Evolutionary conservation across 768 basidiomycete species (phyloP).

Genomic region (Amanita exitialis): DNA sequence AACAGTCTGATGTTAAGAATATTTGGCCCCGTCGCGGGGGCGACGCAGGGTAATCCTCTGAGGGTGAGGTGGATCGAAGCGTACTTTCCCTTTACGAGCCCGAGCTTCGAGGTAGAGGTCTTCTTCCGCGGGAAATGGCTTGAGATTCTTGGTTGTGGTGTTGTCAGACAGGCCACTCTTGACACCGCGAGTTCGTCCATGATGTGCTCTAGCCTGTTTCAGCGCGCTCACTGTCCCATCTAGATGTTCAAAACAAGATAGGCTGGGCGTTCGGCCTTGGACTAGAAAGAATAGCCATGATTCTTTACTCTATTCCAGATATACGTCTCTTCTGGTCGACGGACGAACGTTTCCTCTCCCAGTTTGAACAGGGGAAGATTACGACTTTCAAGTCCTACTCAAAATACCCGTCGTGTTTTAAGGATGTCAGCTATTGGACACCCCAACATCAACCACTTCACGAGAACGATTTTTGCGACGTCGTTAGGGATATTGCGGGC

Average conservation of each 20-base stretch:
- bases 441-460: conserved; percentile 50
- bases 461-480: conserved; percentile 96
- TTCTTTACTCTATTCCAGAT: conserved; percentile 93
- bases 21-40: conserved; percentile 54
- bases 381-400: conserved; percentile 85
- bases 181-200: conserved; percentile 68
- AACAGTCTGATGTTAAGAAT: conserved; percentile 78
- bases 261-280: conserved; percentile 99
- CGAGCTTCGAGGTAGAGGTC: conserved; percentile 97
- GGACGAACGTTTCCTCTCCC: conserved; percentile 79
- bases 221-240: conserved; percentile 4
- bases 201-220: conserved; percentile 13
- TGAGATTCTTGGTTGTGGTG: conserved; percentile 91
- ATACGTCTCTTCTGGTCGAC: conserved; percentile 96
- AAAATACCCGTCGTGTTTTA: conserved; percentile 86
- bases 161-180: conserved; percentile 82
- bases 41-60: conserved; percentile 56
- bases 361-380: conserved; percentile 74
- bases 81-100: conserved; percentile 95
- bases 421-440: conserved; percentile 94
- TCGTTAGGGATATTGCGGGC: conserved; percentile 87
- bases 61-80: conserved; percentile 96
- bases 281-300: conserved; percentile 95
- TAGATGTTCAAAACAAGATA: conserved; percentile 73
- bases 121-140: conserved; percentile 96